phyloP scores from a whole-genome alignment of 345 rosid genomes.

The Turnera subulata region DNA sequence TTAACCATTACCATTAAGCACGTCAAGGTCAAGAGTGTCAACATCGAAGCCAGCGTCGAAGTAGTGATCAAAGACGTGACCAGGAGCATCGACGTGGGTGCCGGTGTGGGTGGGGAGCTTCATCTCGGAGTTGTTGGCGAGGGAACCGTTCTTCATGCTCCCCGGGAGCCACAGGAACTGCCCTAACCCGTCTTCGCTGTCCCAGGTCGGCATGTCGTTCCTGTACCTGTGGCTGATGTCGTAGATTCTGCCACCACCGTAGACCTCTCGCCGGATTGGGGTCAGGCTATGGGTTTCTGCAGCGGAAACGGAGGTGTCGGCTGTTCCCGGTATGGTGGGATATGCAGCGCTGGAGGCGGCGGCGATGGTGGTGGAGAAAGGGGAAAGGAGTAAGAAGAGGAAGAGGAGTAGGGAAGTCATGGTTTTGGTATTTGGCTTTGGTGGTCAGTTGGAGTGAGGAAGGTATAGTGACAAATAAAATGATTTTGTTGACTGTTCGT shows the following conservation, averaged over 20 bases:
- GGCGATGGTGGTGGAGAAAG: conserved; percentile 4
- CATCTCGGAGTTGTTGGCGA: conserved; percentile 67
- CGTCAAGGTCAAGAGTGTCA: conserved; percentile 67
- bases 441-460: too few relatives aligned
- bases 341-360: conserved; percentile 29
- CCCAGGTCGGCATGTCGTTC: conserved; percentile 52
- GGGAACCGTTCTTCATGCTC: conserved; percentile 85
- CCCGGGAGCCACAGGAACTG: conserved; percentile 56
- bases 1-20: conserved; percentile 41
- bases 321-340: conserved; percentile 37
- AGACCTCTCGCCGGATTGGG: conserved; percentile 76
- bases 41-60: conserved; percentile 85
- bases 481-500: too few relatives aligned
- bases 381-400: conserved; percentile 12
- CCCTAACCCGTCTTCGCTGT: conserved; percentile 44
- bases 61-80: conserved; percentile 68
- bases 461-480: too few relatives aligned
- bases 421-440: too few relatives aligned
- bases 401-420: conserved; percentile 1
- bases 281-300: conserved; percentile 20
- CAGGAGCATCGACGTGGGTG: conserved; percentile 90
- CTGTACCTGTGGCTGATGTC: conserved; percentile 76
- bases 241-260: conserved; percentile 56
- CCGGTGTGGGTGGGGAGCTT: conserved; percentile 78
- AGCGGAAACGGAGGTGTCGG: conserved; percentile 20